Percentiles rank a stretch among this genome's conserved stretches.
These are phyloP conservation scores for Lentinula sp. DNA, from an alignment of 768 basidiomycete genomes.

Conservation along the genomic window DNA sequence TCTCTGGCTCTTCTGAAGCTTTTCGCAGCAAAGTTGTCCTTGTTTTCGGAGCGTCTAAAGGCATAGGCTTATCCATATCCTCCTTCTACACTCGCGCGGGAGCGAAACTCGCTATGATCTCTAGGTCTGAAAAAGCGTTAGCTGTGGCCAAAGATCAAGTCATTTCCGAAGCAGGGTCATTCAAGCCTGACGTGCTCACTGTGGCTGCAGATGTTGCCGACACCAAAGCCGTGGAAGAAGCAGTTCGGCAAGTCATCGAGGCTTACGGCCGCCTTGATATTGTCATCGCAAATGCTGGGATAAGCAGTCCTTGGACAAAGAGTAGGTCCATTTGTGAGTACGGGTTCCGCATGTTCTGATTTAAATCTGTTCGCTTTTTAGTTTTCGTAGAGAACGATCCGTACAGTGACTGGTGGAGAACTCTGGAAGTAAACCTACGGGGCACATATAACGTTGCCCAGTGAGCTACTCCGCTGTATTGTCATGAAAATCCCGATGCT, in stretches of 20 bases:
- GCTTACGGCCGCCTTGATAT: slow-evolving; percentile 22
- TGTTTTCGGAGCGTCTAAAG: slow-evolving; percentile 19
- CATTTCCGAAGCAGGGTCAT: background rate
- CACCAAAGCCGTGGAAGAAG: slow-evolving; percentile 14
- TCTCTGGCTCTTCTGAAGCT: slow-evolving; percentile 9
- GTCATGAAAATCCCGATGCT: background rate
- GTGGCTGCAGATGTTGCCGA: slow-evolving; percentile 19
- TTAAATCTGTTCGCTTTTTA: background rate
- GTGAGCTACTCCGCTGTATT: background rate
- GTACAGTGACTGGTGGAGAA: slow-evolving; percentile 15
- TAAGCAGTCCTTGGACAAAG: slow-evolving; percentile 13
- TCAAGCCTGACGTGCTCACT: slow-evolving; percentile 11
- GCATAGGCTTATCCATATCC: slow-evolving; percentile 20
- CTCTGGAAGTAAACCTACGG: slow-evolving; percentile 16
- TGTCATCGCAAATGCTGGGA: slow-evolving; percentile 21
- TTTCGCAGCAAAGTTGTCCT: slow-evolving; percentile 20
- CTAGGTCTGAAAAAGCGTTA: slow-evolving; percentile 12
- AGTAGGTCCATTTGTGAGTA: background rate
- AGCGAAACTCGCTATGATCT: slow-evolving; percentile 16
- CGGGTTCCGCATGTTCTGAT: background rate
- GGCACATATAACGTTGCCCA: slow-evolving; percentile 16
- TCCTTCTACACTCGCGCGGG: slow-evolving; percentile 20
- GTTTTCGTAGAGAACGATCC: slow-evolving; percentile 14
- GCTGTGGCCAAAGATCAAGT: slow-evolving; percentile 15
- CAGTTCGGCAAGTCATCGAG: slow-evolving; percentile 13